These are phyloP conservation scores for Zopfia rhizophila DNA, from an alignment of 2,329 filamentous ascomycete genomes.

Conservation along the genomic window DNA sequence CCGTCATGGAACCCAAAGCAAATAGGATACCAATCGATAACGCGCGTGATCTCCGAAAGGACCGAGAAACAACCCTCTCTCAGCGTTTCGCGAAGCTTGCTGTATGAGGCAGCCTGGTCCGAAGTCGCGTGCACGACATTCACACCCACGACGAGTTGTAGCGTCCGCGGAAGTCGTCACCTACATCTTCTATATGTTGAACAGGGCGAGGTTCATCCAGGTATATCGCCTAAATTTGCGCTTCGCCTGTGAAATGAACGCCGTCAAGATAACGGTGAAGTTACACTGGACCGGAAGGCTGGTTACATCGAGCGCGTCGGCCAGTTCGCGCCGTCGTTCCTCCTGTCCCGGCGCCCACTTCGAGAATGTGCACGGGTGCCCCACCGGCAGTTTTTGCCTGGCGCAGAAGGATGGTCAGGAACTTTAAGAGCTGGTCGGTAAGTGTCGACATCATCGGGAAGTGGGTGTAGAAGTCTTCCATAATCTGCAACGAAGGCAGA, in stretches of 20 bases:
- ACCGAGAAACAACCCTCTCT: background rate
- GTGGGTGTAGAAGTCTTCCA: conserved; percentile 28
- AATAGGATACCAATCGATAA: background rate
- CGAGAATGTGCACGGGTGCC: conserved; percentile 1
- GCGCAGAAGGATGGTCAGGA: background rate
- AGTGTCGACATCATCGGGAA: conserved; percentile 29
- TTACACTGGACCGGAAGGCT: conserved; percentile 11
- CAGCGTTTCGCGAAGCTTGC: background rate
- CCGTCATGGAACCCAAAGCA: background rate
- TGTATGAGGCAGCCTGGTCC: background rate
- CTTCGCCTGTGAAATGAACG: background rate
- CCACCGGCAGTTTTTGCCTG: background rate
- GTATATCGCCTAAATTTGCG: background rate
- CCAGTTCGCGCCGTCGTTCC: no score
- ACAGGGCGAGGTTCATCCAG: background rate
- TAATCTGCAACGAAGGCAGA: conserved; percentile 13
- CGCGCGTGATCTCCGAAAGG: background rate
- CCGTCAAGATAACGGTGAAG: conserved; percentile 11
- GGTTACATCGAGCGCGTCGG: no score
- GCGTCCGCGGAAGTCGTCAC: background rate
- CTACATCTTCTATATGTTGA: background rate
- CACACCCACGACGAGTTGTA: background rate
- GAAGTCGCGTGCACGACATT: background rate
- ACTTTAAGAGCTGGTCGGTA: conserved; percentile 21
- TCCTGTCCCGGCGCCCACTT: background rate